These are phyloP conservation scores for Colletotrichum lini DNA, from an alignment of 2,329 filamentous ascomycete genomes.

Conservation along the genomic window DNA sequence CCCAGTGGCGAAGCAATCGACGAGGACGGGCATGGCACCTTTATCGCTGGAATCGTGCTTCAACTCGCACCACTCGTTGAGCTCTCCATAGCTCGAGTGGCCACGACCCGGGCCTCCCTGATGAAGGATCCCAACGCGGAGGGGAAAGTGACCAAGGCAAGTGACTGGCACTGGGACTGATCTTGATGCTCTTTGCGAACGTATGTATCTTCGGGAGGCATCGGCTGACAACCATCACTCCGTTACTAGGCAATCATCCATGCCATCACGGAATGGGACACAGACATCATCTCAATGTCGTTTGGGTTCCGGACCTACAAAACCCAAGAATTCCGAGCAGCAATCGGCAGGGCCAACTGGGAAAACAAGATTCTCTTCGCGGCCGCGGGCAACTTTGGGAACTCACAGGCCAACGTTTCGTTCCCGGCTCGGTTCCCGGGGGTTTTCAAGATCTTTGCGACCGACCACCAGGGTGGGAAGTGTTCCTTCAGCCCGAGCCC, in stretches of 20 bases:
- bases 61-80: constrained; percentile 18
- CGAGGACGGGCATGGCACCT: constrained; percentile 21
- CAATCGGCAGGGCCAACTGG: not conserved
- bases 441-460: constrained; percentile 23
- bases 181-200: not conserved
- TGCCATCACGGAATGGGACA: constrained; percentile 15
- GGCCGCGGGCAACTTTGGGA: constrained; percentile 20
- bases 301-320: not conserved
- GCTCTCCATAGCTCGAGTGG: constrained; percentile 16
- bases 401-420: not conserved
- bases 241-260: constrained; percentile 14
- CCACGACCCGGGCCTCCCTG: constrained; percentile 1
- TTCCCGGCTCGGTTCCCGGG: constrained; percentile 4
- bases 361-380: constrained; percentile 2
- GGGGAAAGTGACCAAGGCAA: constrained; percentile 6
- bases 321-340: not conserved
- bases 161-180: not conserved
- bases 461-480: constrained; percentile 1
- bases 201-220: not conserved
- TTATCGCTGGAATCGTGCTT: constrained; percentile 17
- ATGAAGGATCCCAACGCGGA: not conserved
- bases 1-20: not conserved
- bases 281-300: constrained; percentile 27
- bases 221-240: not conserved
- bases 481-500: constrained; percentile 7